Evolutionary conservation across 1,139 yeast species (phyloP), one percentile per base, ranked within the genome.

Genomic region (Yamadazyma atmosphaerica): DNA sequence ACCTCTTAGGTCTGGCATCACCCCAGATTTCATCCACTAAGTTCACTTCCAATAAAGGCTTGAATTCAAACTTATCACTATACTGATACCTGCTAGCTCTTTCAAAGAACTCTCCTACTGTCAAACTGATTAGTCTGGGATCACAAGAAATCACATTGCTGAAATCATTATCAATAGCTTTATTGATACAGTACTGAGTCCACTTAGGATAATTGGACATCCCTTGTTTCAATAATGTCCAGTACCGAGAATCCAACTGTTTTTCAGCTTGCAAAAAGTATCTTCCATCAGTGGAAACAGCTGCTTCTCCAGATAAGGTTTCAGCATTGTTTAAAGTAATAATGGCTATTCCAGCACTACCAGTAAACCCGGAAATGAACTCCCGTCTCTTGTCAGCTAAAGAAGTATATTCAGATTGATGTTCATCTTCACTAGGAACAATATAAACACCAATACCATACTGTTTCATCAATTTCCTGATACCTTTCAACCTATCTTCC

Each of bases 391-490:
- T 74, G 42, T 78, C 83, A 2, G 77, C 67, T 13, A 63, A 54
- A 0, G 81, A 68, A 0, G 81, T 74, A 45, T 75, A 70, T 44
- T 78, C 83, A 11, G 78, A 69, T 45, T 72, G 80, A 50, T 78
- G 83, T 43, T 77, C 81, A 51, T 78, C 83, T 49, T 75, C 82
- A n/a, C 79, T 72, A 2, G 83, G 82, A 6, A 78, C 61, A 23
- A 78, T 65, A 47, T 78, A 78, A 2, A 76, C 80, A 3, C 74
- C 74, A 16, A 77, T 61, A 1, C 66, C 61, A 45, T 66, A 51
- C 9, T 56, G 41, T 34, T 51, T 57, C 83, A 77, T 77, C 38
- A 63, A 54, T 23, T 51, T 40, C 30, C 82, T 58, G 33, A 77
- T 52, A 12, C 49, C 45, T 2, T 26, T 34, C 30, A 77, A 61